phyloP scores from a whole-genome alignment of 148 eudicot genomes.

The Nepenthes gracilis region DNA sequence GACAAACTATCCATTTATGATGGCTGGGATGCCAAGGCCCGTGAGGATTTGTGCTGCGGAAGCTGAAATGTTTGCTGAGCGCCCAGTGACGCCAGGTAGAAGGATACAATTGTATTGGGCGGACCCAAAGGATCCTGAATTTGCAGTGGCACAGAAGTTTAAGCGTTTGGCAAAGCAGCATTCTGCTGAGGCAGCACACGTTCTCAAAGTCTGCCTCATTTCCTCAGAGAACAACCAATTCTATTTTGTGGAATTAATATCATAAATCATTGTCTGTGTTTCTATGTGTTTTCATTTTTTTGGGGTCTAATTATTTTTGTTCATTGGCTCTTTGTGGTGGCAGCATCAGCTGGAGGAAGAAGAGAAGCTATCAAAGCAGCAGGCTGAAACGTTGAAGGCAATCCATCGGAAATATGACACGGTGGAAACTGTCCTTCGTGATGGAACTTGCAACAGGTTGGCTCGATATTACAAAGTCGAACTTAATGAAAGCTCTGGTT shows the following conservation, averaged over 20 bases:
- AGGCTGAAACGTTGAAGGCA: slow-evolving; percentile 27
- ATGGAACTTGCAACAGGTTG: slow-evolving; percentile 25
- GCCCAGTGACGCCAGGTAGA: slow-evolving; percentile 51
- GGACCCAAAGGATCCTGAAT: slow-evolving; percentile 43
- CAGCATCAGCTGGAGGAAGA: slow-evolving; percentile 44
- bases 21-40: slow-evolving; percentile 80
- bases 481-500: not conserved
- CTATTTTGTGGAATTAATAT: not conserved
- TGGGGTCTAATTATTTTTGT: not conserved
- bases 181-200: slow-evolving; percentile 29
- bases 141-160: slow-evolving; percentile 40
- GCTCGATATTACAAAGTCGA: slow-evolving; percentile 16
- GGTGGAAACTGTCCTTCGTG: slow-evolving; percentile 19
- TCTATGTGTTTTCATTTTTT: not conserved
- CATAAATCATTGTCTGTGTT: not conserved
- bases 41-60: slow-evolving; percentile 43
- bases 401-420: slow-evolving; percentile 39
- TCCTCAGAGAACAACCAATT: not conserved
- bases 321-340: not conserved
- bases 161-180: slow-evolving; percentile 37
- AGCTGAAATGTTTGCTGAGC: slow-evolving; percentile 55
- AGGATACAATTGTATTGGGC: slow-evolving; percentile 38
- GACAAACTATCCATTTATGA: slow-evolving; percentile 43
- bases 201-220: slow-evolving; percentile 35
- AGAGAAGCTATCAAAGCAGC: slow-evolving; percentile 48